phyloP scores from a whole-genome alignment of 768 basidiomycete genomes.

The Trametes maxima region DNA sequence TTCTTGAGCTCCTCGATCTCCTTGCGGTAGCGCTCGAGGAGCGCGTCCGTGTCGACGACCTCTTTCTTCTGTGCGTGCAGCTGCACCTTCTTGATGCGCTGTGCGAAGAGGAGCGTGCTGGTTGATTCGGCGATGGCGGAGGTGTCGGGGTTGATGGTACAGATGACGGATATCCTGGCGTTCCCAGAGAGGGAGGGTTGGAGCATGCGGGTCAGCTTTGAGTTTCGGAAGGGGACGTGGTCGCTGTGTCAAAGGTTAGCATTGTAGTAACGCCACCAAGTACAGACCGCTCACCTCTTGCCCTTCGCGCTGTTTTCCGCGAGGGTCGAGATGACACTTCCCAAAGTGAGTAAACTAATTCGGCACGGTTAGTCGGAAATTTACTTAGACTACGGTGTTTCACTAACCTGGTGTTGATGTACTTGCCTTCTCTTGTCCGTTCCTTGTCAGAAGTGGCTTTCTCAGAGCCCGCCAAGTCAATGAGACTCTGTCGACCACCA shows the following conservation, averaged over 20 bases:
- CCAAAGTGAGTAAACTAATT: slow-evolving; percentile 82
- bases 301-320: slow-evolving; percentile 83
- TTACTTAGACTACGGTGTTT: not conserved
- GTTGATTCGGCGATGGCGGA: slow-evolving; percentile 81
- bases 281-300: slow-evolving; percentile 53
- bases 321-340: slow-evolving; percentile 88
- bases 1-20: slow-evolving; percentile 90
- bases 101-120: slow-evolving; percentile 90
- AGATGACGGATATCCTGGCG: slow-evolving; percentile 94
- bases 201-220: slow-evolving; percentile 90
- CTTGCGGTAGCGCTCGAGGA: slow-evolving; percentile 91
- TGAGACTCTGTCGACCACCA: slow-evolving; percentile 63
- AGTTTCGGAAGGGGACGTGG: slow-evolving; percentile 94
- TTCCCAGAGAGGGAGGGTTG: slow-evolving; percentile 96
- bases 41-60: slow-evolving; percentile 88
- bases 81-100: slow-evolving; percentile 87
- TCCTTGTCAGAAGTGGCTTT: slow-evolving; percentile 96
- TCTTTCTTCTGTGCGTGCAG: slow-evolving; percentile 92
- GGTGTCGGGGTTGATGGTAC: slow-evolving; percentile 89
- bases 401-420: slow-evolving; percentile 85
- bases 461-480: slow-evolving; percentile 96
- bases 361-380: not conserved
- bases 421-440: slow-evolving; percentile 92
- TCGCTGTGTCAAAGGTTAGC: slow-evolving; percentile 49
- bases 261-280: not conserved